These are phyloP conservation scores for Mychonastes homosphaera DNA, from an alignment of 139 green algal genomes.

Conservation along the genomic window DNA sequence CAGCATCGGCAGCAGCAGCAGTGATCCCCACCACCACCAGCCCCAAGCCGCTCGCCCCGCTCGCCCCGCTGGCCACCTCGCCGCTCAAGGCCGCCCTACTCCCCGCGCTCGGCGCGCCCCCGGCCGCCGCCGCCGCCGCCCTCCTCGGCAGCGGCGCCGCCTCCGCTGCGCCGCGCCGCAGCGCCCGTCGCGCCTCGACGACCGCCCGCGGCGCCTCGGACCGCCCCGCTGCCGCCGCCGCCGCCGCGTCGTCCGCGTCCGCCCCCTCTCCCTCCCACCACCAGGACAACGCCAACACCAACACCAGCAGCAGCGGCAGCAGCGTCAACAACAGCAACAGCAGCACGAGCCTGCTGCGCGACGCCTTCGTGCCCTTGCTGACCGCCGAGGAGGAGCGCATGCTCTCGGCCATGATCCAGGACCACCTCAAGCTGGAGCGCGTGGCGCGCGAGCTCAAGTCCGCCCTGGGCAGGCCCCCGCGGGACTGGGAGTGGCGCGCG, in stretches of 20 bases:
- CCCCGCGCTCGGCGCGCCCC: no score
- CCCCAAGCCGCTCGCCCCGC: no score
- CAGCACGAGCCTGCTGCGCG: neutral
- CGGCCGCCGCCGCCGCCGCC: neutral
- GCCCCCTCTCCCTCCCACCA: no score
- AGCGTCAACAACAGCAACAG: no score
- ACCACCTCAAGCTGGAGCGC: slow-evolving; percentile 51
- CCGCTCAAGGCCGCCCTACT: no score
- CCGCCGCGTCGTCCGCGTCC: neutral
- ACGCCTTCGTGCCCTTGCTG: slow-evolving; percentile 28
- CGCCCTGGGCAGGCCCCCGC: slow-evolving; percentile 35
- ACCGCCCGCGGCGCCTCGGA: neutral
- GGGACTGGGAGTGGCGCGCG: slow-evolving; percentile 40
- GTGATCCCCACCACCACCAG: no score
- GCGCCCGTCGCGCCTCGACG: neutral
- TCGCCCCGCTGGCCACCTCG: neutral
- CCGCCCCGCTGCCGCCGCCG: neutral
- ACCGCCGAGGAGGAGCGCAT: slow-evolving; percentile 60
- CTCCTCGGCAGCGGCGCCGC: neutral
- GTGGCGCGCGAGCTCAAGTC: slow-evolving; percentile 21
- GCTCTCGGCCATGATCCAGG: slow-evolving; percentile 58
- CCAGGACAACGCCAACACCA: neutral
- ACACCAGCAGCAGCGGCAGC: no score
- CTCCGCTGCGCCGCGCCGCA: neutral
- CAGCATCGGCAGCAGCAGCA: neutral